Conservation (phyloP, 2,329 filamentous ascomycete species). For the Berkeleyomyces rouxiae region DNA sequence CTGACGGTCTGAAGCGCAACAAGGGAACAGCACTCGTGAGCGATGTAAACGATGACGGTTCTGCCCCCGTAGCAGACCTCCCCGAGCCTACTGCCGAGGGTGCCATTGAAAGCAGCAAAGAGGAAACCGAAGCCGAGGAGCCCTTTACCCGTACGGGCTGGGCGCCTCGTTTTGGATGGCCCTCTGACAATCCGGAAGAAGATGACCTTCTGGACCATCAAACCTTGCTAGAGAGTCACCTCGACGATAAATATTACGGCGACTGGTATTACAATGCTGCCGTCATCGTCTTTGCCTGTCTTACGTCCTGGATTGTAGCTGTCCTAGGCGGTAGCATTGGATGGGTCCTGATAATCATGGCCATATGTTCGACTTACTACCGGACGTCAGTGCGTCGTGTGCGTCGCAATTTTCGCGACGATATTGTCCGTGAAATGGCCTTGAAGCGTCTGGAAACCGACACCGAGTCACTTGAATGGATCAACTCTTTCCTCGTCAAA, state of each 20-base stretch:
- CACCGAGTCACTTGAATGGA: constrained; percentile 89
- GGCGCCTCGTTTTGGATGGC: constrained; percentile 71
- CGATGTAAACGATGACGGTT: constrained; percentile 55
- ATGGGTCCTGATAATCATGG: constrained; percentile 91
- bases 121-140: constrained; percentile 35
- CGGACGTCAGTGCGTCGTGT: constrained; percentile 86
- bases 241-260: constrained; percentile 83
- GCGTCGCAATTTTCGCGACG: constrained; percentile 88
- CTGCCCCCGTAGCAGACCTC: constrained; percentile 55
- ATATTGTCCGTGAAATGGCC: constrained; percentile 75
- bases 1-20: constrained; percentile 45
- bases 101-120: constrained; percentile 39
- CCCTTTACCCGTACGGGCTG: constrained; percentile 51
- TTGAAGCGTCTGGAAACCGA: constrained; percentile 81
- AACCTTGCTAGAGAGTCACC: constrained; percentile 66
- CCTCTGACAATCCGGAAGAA: constrained; percentile 37
- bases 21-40: constrained; percentile 58
- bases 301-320: constrained; percentile 79
- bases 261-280: constrained; percentile 98
- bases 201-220: constrained; percentile 72
- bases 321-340: constrained; percentile 77
- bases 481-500: constrained; percentile 95
- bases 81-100: constrained; percentile 57
- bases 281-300: constrained; percentile 84
- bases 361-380: constrained; percentile 85